A percentile compares a stretch with the other conserved stretches of the same genome.
Conservation (phyloP, 1,284 basidiomycete species). For the Puccinia triticina region DNA sequence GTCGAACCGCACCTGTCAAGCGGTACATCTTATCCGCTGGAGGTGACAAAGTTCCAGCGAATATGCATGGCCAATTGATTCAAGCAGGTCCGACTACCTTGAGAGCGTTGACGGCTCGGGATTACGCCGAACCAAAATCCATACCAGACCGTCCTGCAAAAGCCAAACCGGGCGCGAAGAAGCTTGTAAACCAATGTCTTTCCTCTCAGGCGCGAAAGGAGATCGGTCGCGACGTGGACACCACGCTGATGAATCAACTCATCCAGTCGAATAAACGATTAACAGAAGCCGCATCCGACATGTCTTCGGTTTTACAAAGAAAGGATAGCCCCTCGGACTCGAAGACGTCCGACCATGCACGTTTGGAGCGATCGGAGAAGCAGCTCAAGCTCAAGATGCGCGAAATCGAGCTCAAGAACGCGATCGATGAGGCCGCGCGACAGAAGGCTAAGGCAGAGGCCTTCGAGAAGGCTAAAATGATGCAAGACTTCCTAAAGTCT, state of each 20-base stretch:
- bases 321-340: neutral
- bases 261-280: neutral
- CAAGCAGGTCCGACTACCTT: neutral
- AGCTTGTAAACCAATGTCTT: too few species aligned
- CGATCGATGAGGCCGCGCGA: neutral
- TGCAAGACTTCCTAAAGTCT: neutral
- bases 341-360: neutral
- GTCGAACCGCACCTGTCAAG: neutral
- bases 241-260: neutral
- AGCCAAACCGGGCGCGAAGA: neutral
- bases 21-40: neutral
- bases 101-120: neutral
- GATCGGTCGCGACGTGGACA: neutral
- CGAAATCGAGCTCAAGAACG: conserved; percentile 5
- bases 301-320: neutral
- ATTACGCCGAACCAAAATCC: neutral
- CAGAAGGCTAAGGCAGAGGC: neutral
- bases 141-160: neutral
- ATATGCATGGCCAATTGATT: neutral
- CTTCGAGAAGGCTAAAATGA: conserved; percentile 6
- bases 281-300: neutral
- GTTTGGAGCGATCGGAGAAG: neutral
- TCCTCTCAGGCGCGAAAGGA: neutral
- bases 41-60: neutral
- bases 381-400: neutral